phyloP scores from a whole-genome alignment of 75 land plant species.

The Pinus tabuliformis region DNA sequence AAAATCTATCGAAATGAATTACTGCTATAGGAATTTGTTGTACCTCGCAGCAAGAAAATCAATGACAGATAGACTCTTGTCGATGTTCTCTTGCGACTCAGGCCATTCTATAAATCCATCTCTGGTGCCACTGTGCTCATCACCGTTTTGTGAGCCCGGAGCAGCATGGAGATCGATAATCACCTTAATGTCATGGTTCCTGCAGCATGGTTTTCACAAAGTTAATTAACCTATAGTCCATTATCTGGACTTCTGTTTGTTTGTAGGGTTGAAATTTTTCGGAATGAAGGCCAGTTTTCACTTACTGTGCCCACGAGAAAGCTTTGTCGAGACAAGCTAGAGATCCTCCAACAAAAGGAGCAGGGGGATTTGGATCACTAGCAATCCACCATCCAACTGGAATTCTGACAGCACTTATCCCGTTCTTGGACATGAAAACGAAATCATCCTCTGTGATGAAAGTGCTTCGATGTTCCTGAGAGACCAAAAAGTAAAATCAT shows the following conservation, averaged over 20 bases:
- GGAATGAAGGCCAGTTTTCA: too few relatives aligned
- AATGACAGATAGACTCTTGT: slow-evolving; percentile 48
- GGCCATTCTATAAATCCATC: slow-evolving; percentile 42
- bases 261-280: too few relatives aligned
- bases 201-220: slow-evolving; percentile 1
- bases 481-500: background rate
- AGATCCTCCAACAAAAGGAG: slow-evolving; percentile 29
- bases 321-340: slow-evolving; percentile 26
- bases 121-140: slow-evolving; percentile 36
- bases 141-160: slow-evolving; percentile 42
- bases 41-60: slow-evolving; percentile 80
- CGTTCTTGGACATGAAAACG: too few relatives aligned
- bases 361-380: slow-evolving; percentile 19
- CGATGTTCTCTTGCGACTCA: slow-evolving; percentile 27
- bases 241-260: too few relatives aligned
- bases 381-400: slow-evolving; percentile 46
- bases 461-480: slow-evolving; percentile 10
- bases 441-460: too few relatives aligned
- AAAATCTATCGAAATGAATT: too few relatives aligned
- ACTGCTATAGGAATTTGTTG: too few relatives aligned
- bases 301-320: slow-evolving; percentile 28
- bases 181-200: slow-evolving; percentile 56
- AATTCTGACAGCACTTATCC: slow-evolving; percentile 10
- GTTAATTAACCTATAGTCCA: too few relatives aligned
- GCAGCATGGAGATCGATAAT: slow-evolving; percentile 56